Evolutionary conservation across 164 flowering plant genomes (phyloP).

Genomic region (Saururus chinensis): DNA sequence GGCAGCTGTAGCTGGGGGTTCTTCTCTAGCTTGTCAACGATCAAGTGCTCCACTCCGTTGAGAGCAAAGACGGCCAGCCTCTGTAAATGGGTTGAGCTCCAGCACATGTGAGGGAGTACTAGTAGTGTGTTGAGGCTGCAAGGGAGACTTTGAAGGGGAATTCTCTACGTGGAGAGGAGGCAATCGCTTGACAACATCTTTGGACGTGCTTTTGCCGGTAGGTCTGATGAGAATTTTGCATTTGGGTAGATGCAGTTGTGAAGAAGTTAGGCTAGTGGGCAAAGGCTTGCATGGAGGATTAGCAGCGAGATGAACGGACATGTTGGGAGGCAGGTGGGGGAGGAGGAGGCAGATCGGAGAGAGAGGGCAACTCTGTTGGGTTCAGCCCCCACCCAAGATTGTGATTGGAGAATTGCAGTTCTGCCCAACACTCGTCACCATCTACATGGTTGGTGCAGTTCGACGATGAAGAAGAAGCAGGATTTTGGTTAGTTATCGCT

Average conservation of each 20-base stretch:
- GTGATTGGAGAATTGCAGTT: no score
- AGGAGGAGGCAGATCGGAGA: background rate
- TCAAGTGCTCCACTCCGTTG: constrained; percentile 18
- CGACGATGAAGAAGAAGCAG: no score
- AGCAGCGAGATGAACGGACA: background rate
- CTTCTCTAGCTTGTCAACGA: constrained; percentile 13
- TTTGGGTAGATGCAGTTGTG: background rate
- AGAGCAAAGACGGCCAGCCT: constrained; percentile 20
- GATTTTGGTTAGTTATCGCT: no score
- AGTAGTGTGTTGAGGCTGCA: background rate
- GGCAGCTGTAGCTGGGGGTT: no score
- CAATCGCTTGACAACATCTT: background rate
- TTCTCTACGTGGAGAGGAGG: background rate
- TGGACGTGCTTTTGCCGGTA: background rate
- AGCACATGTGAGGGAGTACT: background rate
- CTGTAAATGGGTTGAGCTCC: constrained; percentile 26
- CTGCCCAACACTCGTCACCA: no score
- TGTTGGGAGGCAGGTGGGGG: background rate
- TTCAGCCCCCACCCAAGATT: no score
- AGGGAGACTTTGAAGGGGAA: background rate
- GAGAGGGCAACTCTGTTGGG: no score
- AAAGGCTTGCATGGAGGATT: background rate
- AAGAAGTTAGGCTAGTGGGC: no score
- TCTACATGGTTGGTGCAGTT: no score
- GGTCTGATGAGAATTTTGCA: background rate